These are phyloP conservation scores for Paracorniculantispora psalliotae DNA, from an alignment of 2,329 filamentous ascomycete genomes.

Conservation along the genomic window DNA sequence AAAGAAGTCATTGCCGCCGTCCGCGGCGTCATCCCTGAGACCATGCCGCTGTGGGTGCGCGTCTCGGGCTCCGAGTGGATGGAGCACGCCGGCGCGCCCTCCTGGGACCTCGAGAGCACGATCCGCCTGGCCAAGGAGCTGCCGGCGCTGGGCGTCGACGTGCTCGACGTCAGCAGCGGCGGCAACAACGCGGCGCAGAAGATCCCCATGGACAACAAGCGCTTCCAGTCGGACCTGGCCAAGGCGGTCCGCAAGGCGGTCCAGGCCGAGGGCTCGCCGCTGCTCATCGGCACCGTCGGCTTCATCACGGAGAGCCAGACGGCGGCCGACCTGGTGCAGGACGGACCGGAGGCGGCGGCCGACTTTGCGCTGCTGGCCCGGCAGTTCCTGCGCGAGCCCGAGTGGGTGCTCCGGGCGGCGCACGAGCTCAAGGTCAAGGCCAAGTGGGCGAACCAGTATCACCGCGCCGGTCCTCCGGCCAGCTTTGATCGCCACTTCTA, in stretches of 20 bases:
- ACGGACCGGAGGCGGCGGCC: slow-evolving; percentile 36
- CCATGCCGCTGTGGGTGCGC: slow-evolving; percentile 53
- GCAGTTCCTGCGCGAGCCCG: slow-evolving; percentile 77
- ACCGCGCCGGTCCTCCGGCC: slow-evolving; percentile 28
- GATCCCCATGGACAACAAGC: slow-evolving; percentile 51
- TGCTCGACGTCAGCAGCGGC: slow-evolving; percentile 76
- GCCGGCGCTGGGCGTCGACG: slow-evolving; percentile 68
- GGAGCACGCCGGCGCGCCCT: slow-evolving; percentile 40
- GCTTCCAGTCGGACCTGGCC: slow-evolving; percentile 61
- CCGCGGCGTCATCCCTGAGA: slow-evolving; percentile 46
- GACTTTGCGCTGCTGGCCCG: slow-evolving; percentile 72
- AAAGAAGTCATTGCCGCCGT: slow-evolving; percentile 48
- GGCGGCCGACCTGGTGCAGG: slow-evolving; percentile 56
- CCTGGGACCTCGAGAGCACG: slow-evolving; percentile 64
- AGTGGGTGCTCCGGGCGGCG: slow-evolving; percentile 69
- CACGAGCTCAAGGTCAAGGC: slow-evolving; percentile 67
- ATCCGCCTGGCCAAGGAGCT: slow-evolving; percentile 56
- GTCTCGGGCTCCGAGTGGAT: slow-evolving; percentile 62
- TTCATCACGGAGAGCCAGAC: slow-evolving; percentile 64
- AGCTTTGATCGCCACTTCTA: slow-evolving; percentile 3
- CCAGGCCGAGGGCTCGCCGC: slow-evolving; percentile 37
- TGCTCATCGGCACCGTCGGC: slow-evolving; percentile 72
- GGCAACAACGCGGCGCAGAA: slow-evolving; percentile 62
- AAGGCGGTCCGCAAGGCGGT: slow-evolving; percentile 52
- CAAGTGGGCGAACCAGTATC: slow-evolving; percentile 65